phyloP scores from a whole-genome alignment of 2,329 filamentous ascomycete species.

The Talaromyces sp. region DNA sequence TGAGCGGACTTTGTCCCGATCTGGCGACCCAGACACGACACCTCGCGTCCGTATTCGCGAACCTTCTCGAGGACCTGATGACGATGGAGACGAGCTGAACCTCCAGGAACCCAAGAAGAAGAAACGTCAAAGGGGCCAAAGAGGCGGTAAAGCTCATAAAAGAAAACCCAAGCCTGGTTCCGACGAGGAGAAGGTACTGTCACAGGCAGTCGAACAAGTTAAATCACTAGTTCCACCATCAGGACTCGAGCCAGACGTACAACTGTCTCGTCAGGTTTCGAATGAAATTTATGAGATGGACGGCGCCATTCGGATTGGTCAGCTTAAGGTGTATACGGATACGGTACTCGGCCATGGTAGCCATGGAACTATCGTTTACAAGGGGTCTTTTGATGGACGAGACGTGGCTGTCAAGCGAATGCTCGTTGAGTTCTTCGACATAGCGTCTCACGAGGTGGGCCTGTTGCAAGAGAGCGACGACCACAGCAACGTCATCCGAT shows the following conservation, averaged over 20 bases:
- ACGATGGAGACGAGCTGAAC: constrained; percentile 30
- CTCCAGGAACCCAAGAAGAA: constrained; percentile 56
- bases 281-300: constrained; percentile 58
- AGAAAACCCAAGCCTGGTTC: constrained; percentile 52
- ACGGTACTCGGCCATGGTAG: constrained; percentile 71
- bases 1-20: constrained; percentile 22
- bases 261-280: constrained; percentile 52
- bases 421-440: constrained; percentile 92
- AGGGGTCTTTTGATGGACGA: constrained; percentile 88
- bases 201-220: constrained; percentile 56
- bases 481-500: constrained; percentile 94
- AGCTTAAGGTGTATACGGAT: constrained; percentile 59
- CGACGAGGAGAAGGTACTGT: constrained; percentile 52
- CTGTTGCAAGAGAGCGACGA: constrained; percentile 90
- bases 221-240: constrained; percentile 40
- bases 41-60: constrained; percentile 42
- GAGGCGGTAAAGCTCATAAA: constrained; percentile 67
- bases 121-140: constrained; percentile 67
- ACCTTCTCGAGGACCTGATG: constrained; percentile 32
- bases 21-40: constrained; percentile 24
- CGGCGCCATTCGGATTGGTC: constrained; percentile 60
- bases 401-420: constrained; percentile 96
- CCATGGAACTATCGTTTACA: constrained; percentile 94
- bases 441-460: constrained; percentile 90
- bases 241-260: constrained; percentile 60